Percentiles rank a stretch among this genome's conserved stretches.
phyloP scores from a whole-genome alignment of 139 green algal genomes.

The Dunaliella sp. region DNA sequence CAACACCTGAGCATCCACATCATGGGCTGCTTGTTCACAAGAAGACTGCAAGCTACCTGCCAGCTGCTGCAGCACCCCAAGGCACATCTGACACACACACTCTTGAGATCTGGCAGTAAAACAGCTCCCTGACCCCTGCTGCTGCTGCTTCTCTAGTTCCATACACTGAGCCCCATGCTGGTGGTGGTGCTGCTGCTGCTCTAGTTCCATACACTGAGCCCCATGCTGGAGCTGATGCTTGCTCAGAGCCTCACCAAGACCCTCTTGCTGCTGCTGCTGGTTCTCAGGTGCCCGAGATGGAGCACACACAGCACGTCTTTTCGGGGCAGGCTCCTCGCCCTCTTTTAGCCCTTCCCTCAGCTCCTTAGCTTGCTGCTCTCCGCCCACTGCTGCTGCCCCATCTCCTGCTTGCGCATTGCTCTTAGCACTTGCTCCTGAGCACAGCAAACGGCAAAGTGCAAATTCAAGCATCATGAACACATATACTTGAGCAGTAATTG shows the following conservation, averaged over 20 bases:
- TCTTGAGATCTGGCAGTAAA: background rate
- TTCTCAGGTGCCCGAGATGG: too few species aligned
- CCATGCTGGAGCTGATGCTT: background rate
- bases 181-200: conserved; percentile 11
- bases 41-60: background rate
- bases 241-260: background rate
- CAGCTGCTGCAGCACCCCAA: conserved; percentile 14
- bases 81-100: background rate
- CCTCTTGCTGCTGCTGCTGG: too few species aligned
- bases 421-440: too few species aligned
- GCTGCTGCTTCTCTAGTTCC: conserved; percentile 1
- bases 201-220: background rate
- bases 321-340: too few species aligned
- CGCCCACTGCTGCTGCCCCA: conserved; percentile 3
- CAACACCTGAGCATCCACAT: too few species aligned
- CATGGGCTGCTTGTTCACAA: background rate
- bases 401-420: too few species aligned
- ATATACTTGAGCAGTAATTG: too few species aligned
- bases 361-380: too few species aligned
- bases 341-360: too few species aligned
- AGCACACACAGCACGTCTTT: too few species aligned
- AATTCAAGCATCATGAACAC: too few species aligned
- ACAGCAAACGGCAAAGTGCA: too few species aligned
- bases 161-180: background rate
- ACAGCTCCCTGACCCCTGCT: background rate